Evolutionary conservation across 352 stramenopile genomes (phyloP).

Genomic region (Phytophthora parvispora): DNA sequence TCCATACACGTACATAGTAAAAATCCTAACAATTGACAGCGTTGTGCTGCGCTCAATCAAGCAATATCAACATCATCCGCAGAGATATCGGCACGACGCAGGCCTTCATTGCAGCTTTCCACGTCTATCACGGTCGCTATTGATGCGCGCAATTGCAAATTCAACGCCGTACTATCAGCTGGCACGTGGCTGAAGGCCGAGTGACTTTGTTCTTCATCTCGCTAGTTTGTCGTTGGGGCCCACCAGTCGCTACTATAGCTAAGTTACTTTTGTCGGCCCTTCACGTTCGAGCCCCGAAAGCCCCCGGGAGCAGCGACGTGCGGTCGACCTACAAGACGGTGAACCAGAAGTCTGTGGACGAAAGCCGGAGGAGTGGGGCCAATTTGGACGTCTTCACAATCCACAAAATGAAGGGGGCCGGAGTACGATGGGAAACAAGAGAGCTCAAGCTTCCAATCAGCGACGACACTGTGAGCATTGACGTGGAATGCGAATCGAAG

Average conservation of each 20-base stretch:
- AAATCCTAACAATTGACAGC: background rate
- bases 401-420: background rate
- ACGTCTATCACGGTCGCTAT: no score
- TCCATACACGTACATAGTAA: background rate
- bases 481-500: background rate
- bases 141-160: no score
- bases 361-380: slow-evolving; percentile 21
- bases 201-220: slow-evolving; percentile 47
- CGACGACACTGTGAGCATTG: background rate
- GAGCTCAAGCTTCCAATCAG: background rate
- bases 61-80: slow-evolving; percentile 48
- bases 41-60: no score
- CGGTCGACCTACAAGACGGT: slow-evolving; percentile 54
- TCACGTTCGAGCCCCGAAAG: slow-evolving; percentile 56
- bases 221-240: slow-evolving; percentile 26
- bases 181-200: slow-evolving; percentile 13
- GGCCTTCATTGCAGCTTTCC: no score
- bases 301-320: slow-evolving; percentile 34
- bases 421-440: background rate
- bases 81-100: no score
- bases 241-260: slow-evolving; percentile 52
- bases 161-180: no score
- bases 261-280: slow-evolving; percentile 55
- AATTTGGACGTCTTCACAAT: slow-evolving; percentile 47
- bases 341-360: slow-evolving; percentile 45